phyloP scores from a whole-genome alignment of 495 filamentous ascomycete species.

The Hypoxylon trugodes region DNA sequence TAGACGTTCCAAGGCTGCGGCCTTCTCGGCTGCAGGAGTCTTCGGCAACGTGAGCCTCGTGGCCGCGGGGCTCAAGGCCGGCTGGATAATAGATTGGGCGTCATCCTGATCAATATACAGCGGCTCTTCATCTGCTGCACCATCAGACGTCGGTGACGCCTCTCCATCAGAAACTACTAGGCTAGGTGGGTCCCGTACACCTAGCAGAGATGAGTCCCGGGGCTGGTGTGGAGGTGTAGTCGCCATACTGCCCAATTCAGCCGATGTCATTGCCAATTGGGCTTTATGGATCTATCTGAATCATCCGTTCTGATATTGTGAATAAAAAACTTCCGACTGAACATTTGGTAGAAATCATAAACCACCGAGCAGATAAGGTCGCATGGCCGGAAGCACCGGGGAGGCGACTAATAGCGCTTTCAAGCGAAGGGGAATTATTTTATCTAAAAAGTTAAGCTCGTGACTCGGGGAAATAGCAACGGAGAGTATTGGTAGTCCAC shows the following conservation, averaged over 20 bases:
- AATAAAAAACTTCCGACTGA: conserved; percentile 1
- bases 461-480: conserved; percentile 21
- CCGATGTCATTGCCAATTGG: conserved; percentile 24
- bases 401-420: conserved; percentile 14
- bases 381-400: conserved; percentile 32
- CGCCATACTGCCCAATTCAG: conserved; percentile 28
- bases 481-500: conserved; percentile 2
- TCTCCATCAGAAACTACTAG: conserved; percentile 33
- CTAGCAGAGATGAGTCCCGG: background rate
- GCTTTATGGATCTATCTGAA: conserved; percentile 11
- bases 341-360: conserved; percentile 23
- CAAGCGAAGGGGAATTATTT: conserved; percentile 13
- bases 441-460: conserved; percentile 26
- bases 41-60: conserved; percentile 73
- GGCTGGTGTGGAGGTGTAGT: conserved; percentile 14
- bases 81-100: conserved; percentile 72
- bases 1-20: conserved; percentile 67
- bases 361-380: conserved; percentile 3
- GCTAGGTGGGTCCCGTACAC: conserved; percentile 23
- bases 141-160: conserved; percentile 41
- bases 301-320: background rate
- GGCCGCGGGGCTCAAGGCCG: conserved; percentile 77
- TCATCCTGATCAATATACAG: conserved; percentile 61
- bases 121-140: conserved; percentile 42
- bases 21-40: conserved; percentile 80